phyloP scores from a whole-genome alignment of 768 basidiomycete species.

The Lactifluus volemus region DNA sequence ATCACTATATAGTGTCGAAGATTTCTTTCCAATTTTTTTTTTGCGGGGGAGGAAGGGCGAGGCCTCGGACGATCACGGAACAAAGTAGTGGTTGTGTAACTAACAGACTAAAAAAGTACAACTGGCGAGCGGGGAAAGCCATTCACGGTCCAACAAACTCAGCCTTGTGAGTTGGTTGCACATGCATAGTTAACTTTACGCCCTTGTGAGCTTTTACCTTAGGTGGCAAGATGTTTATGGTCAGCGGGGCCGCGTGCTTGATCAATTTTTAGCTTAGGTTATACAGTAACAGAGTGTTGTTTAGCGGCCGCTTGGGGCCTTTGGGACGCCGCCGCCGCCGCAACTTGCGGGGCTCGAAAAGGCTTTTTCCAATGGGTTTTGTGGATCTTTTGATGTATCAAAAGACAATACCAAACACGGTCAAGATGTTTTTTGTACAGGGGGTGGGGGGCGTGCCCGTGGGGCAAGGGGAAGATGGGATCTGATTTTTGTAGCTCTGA shows the following conservation, averaged over 20 bases:
- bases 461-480: not conserved
- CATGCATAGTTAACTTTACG: no score
- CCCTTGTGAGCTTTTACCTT: not conserved
- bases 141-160: not conserved
- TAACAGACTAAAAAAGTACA: no score
- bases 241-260: slow-evolving; percentile 2
- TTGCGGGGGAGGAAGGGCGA: no score
- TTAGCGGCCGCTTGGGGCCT: not conserved
- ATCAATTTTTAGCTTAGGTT: slow-evolving; percentile 14
- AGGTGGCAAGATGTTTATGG: not conserved
- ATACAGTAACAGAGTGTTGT: not conserved
- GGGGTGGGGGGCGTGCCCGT: no score
- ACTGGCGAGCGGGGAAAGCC: not conserved
- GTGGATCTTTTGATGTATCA: not conserved
- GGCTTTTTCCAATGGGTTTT: not conserved
- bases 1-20: not conserved
- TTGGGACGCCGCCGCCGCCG: slow-evolving; percentile 10
- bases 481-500: not conserved
- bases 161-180: not conserved
- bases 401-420: not conserved
- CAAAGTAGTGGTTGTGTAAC: not conserved
- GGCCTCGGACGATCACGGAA: not conserved
- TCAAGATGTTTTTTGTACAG: not conserved
- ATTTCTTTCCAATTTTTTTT: not conserved
- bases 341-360: slow-evolving; percentile 2